phyloP scores from a whole-genome alignment of 352 stramenopile species.

The Pythium phragmitis region DNA sequence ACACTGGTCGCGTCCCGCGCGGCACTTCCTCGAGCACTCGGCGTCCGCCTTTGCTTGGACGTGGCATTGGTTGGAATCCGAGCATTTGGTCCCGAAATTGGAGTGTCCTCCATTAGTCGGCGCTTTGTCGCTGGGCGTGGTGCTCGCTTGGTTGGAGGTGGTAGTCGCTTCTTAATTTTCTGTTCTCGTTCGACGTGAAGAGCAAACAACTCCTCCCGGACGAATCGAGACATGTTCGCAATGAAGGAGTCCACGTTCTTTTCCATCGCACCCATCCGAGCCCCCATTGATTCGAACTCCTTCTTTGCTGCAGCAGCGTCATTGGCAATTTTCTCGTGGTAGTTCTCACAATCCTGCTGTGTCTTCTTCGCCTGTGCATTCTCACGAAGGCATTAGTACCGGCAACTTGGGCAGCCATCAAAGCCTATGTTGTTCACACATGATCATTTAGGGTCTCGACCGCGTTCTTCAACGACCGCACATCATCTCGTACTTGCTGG shows the following conservation, averaged over 20 bases:
- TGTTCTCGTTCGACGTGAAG: constrained; percentile 14
- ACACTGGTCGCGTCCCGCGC: neutral
- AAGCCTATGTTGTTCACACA: neutral
- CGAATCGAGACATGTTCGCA: constrained; percentile 28
- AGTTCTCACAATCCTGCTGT: constrained; percentile 17
- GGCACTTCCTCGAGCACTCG: neutral
- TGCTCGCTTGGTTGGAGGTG: neutral
- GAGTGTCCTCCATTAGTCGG: neutral
- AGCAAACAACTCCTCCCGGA: constrained; percentile 25
- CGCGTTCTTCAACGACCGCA: constrained; percentile 11
- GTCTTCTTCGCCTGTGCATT: constrained; percentile 22
- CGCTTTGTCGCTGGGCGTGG: neutral
- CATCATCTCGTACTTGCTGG: neutral
- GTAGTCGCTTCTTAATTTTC: neutral
- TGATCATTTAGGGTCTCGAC: constrained; percentile 5
- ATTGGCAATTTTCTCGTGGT: constrained; percentile 25
- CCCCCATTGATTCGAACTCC: constrained; percentile 26
- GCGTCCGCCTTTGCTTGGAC: neutral
- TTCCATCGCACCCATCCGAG: constrained; percentile 30
- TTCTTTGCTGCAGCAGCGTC: constrained; percentile 17
- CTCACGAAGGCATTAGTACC: neutral
- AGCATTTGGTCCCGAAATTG: neutral
- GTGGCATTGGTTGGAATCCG: neutral
- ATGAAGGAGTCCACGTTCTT: constrained; percentile 30
- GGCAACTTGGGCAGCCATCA: neutral